These are phyloP conservation scores for Chaetomium globosum DNA, from an alignment of 2,329 filamentous ascomycete species.

Conservation along the genomic window DNA sequence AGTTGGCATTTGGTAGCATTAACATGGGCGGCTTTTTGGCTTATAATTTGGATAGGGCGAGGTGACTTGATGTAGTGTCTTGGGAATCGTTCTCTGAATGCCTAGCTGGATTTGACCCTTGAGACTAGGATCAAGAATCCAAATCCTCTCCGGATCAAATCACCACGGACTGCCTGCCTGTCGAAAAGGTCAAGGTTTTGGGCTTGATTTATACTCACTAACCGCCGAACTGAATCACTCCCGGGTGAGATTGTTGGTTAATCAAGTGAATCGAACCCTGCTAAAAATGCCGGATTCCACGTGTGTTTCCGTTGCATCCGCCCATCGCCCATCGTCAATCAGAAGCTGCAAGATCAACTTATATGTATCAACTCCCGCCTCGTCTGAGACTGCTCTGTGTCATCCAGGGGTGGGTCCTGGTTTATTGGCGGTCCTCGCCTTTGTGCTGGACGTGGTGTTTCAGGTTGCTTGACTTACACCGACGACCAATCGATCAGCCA, in stretches of 20 bases:
- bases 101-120: too few relatives aligned
- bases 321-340: neutral
- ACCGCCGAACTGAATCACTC: neutral
- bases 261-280: too few relatives aligned
- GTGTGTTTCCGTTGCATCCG: neutral
- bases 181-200: too few relatives aligned
- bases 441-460: constrained; percentile 13
- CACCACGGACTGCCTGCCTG: too few relatives aligned
- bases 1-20: constrained; percentile 9
- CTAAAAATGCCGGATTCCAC: too few relatives aligned
- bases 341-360: neutral
- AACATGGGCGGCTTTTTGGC: constrained; percentile 19
- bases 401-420: neutral
- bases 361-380: neutral
- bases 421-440: constrained; percentile 4
- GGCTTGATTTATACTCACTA: too few relatives aligned
- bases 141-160: too few relatives aligned
- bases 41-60: neutral
- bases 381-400: neutral
- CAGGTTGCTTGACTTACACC: constrained; percentile 10
- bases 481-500: constrained; percentile 25
- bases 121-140: too few relatives aligned
- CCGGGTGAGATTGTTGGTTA: neutral
- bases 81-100: too few relatives aligned
- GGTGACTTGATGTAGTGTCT: neutral